phyloP scores from a whole-genome alignment of 805 yeast genomes.

The Kodamaea hsintzibuensis region DNA sequence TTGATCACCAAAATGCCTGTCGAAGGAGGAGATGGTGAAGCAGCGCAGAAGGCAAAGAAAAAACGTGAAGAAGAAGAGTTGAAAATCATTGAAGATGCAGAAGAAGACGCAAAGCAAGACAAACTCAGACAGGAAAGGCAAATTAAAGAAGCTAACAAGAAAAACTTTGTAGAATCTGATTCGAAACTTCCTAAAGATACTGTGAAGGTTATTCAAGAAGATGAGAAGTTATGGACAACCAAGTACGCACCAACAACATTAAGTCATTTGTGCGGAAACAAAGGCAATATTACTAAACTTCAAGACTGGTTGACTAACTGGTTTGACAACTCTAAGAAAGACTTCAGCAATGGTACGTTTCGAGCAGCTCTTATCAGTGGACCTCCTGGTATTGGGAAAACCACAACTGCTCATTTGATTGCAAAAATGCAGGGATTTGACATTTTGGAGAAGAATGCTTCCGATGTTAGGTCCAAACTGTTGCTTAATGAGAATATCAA shows the following conservation, averaged over 20 bases:
- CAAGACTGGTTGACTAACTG: slow-evolving; percentile 76
- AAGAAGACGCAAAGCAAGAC: slow-evolving; percentile 25
- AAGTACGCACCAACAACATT: slow-evolving; percentile 83
- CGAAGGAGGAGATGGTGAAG: slow-evolving; percentile 85
- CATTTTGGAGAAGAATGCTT: slow-evolving; percentile 75
- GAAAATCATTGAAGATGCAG: slow-evolving; percentile 46
- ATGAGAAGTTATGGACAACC: slow-evolving; percentile 85
- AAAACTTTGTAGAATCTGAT: slow-evolving; percentile 4
- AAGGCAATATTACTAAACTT: slow-evolving; percentile 66
- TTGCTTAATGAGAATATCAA: slow-evolving; percentile 68
- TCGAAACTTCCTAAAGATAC: slow-evolving; percentile 12
- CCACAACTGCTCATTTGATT: slow-evolving; percentile 76
- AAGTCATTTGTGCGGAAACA: slow-evolving; percentile 88
- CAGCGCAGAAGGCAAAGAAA: slow-evolving; percentile 69
- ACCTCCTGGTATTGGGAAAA: slow-evolving; percentile 85
- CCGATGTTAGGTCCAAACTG: slow-evolving; percentile 87
- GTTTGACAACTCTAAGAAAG: slow-evolving; percentile 57
- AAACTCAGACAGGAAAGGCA: slow-evolving; percentile 25
- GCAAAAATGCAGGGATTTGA: slow-evolving; percentile 73
- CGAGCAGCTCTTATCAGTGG: slow-evolving; percentile 87
- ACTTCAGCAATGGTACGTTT: slow-evolving; percentile 61
- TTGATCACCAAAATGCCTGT: slow-evolving; percentile 80
- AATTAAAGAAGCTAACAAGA: slow-evolving; percentile 18
- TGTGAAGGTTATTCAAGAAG: slow-evolving; percentile 43
- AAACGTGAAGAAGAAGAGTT: slow-evolving; percentile 71